These are phyloP conservation scores for Lithospermum erythrorhizon DNA, from an alignment of 257 asterid genomes.

Conservation along the genomic window DNA sequence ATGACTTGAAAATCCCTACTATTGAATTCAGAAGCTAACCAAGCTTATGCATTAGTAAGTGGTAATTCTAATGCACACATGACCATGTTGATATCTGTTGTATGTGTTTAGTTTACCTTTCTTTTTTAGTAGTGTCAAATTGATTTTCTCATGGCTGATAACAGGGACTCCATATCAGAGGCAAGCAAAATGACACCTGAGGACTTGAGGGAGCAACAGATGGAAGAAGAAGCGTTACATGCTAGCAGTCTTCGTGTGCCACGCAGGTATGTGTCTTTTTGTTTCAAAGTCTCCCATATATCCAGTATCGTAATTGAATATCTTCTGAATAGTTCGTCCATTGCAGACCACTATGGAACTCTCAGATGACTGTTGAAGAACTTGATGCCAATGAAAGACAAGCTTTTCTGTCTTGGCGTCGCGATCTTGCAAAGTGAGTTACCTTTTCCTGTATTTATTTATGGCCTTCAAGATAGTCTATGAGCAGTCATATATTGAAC, in stretches of 20 bases:
- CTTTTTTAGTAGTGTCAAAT: not conserved
- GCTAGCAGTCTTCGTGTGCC: constrained; percentile 94
- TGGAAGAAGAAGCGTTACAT: constrained; percentile 86
- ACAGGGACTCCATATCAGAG: constrained; percentile 55
- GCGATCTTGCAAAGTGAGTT: constrained; percentile 80
- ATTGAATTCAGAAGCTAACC: too few species aligned
- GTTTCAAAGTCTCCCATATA: constrained; percentile 1
- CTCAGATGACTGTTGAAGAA: constrained; percentile 84
- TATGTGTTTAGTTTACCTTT: not conserved
- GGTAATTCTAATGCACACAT: too few species aligned
- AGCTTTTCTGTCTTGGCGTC: constrained; percentile 92
- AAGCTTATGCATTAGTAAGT: too few species aligned
- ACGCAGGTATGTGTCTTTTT: constrained; percentile 45
- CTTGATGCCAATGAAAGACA: constrained; percentile 70
- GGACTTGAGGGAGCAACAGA: constrained; percentile 56
- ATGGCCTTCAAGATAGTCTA: not conserved
- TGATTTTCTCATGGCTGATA: not conserved
- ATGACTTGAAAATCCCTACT: too few species aligned
- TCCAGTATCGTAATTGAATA: constrained; percentile 3
- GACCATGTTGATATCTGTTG: not conserved
- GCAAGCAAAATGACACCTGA: constrained; percentile 43
- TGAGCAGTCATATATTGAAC: not conserved
- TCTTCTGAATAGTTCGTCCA: constrained; percentile 12
- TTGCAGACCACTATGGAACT: constrained; percentile 85
- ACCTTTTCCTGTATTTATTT: not conserved